These are phyloP conservation scores for Candida tallmaniae DNA, from an alignment of 805 yeast species.

Conservation along the genomic window DNA sequence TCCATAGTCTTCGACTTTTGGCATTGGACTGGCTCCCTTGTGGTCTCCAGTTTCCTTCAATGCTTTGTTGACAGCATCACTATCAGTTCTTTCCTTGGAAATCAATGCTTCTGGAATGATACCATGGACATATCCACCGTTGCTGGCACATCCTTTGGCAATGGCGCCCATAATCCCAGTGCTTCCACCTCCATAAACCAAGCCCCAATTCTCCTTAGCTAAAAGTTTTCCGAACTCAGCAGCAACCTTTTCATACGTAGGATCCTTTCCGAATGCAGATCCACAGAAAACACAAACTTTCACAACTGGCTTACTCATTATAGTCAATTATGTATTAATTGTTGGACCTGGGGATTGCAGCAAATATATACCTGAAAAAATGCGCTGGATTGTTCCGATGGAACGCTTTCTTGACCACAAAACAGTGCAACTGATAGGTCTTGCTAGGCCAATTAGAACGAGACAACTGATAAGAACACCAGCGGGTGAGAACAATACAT, in stretches of 20 bases:
- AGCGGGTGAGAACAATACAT: too few species aligned
- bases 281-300: conserved; percentile 85
- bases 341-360: too few species aligned
- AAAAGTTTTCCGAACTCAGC: conserved; percentile 54
- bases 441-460: too few species aligned
- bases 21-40: conserved; percentile 62
- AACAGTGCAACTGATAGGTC: too few species aligned
- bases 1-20: conserved; percentile 60
- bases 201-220: conserved; percentile 60
- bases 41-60: conserved; percentile 54
- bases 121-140: conserved; percentile 73
- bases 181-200: conserved; percentile 89
- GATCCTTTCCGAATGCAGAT: conserved; percentile 63
- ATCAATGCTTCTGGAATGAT: conserved; percentile 83
- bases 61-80: conserved; percentile 41
- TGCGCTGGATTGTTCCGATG: too few species aligned
- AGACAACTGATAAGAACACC: too few species aligned
- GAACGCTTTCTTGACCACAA: too few species aligned
- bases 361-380: too few species aligned
- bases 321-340: too few species aligned
- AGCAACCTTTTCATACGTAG: conserved; percentile 49
- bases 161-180: conserved; percentile 80
- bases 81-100: conserved; percentile 57
- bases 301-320: too few species aligned
- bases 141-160: conserved; percentile 56